Evolutionary conservation across 2,329 filamentous ascomycete species (phyloP).

Genomic region (Neonectria sp.): DNA sequence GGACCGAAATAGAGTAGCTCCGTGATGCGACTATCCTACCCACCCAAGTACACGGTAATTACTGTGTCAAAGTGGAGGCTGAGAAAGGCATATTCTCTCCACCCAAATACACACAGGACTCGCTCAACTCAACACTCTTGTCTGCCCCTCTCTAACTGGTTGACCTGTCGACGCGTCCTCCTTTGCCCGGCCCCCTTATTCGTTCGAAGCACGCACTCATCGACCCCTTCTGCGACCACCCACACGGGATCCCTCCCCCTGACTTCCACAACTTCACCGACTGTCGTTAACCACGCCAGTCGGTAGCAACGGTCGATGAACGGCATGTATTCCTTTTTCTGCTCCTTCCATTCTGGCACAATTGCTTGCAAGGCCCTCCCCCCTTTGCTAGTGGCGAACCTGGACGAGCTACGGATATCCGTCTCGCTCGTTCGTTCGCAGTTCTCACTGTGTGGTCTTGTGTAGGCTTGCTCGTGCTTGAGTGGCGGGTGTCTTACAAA

Average conservation of each 20-base stretch:
- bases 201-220: conserved; percentile 8
- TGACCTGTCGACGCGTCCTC: conserved; percentile 15
- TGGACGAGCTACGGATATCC: conserved; percentile 6
- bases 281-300: conserved; percentile 22
- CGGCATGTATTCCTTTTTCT: conserved; percentile 16
- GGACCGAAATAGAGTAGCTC: conserved; percentile 23
- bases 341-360: conserved; percentile 9
- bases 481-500: conserved; percentile 27
- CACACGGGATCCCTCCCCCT: conserved; percentile 13
- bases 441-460: conserved; percentile 15
- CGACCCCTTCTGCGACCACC: conserved; percentile 10
- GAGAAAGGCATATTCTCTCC: background rate
- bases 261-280: conserved; percentile 28
- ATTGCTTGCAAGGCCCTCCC: conserved; percentile 16
- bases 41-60: too few relatives aligned
- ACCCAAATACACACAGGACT: background rate
- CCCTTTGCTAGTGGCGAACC: conserved; percentile 28
- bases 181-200: background rate
- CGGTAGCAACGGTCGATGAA: conserved; percentile 7
- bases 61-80: background rate
- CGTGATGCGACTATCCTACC: background rate
- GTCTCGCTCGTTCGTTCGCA: conserved; percentile 6
- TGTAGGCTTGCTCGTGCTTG: conserved; percentile 13
- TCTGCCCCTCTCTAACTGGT: conserved; percentile 2
- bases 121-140: background rate